phyloP scores from a whole-genome alignment of 129 eudicot species.

The carrot (Daucus carota) region DNA sequence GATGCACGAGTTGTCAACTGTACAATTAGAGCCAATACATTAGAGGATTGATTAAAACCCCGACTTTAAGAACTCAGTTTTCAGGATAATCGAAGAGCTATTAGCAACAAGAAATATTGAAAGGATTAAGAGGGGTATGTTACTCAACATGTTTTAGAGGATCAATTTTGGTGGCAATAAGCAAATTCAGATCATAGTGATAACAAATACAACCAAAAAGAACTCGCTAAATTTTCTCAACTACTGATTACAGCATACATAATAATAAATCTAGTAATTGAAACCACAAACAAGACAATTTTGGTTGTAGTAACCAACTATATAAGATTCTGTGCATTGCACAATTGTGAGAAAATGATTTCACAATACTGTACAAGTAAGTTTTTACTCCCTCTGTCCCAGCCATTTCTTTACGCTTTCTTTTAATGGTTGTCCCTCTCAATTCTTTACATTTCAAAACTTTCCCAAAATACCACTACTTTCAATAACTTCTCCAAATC shows the following conservation, averaged over 20 bases:
- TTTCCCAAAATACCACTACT: too few species aligned
- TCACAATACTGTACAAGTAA: neutral
- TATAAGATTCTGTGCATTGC: neutral
- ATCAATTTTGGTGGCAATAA: neutral
- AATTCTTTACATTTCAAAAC: too few species aligned
- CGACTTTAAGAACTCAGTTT: neutral
- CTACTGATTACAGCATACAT: neutral
- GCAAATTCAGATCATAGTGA: neutral
- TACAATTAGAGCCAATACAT: neutral
- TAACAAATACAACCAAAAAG: neutral
- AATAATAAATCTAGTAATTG: neutral
- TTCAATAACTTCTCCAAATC: too few species aligned
- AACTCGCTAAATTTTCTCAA: neutral
- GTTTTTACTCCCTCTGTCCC: too few species aligned
- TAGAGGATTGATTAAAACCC: neutral
- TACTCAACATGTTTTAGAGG: neutral
- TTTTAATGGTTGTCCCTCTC: too few species aligned
- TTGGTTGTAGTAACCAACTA: neutral
- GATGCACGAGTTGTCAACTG: neutral
- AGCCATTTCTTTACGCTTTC: too few species aligned
- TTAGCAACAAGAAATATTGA: neutral
- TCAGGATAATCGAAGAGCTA: neutral
- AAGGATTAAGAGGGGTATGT: neutral
- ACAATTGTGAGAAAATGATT: neutral
- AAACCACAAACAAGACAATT: neutral